These are phyloP conservation scores for Aspergillus sp. DNA, from an alignment of 2,329 filamentous ascomycete genomes.

Conservation along the genomic window DNA sequence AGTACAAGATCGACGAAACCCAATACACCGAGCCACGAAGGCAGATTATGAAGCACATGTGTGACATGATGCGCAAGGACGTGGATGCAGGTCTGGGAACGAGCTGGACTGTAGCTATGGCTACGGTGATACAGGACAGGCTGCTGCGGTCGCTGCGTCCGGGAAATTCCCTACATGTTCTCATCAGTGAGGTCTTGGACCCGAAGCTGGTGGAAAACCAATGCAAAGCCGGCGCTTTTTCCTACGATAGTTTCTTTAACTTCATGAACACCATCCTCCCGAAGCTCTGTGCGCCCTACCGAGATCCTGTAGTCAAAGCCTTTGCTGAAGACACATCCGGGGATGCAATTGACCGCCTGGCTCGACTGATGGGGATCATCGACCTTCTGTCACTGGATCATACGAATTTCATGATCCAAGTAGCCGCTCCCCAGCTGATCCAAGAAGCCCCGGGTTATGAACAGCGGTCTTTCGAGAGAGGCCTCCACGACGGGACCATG, in stretches of 20 bases:
- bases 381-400: conserved; percentile 63
- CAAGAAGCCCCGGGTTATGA: conserved; percentile 62
- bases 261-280: conserved; percentile 63
- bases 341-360: conserved; percentile 62
- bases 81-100: conserved; percentile 55
- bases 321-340: conserved; percentile 51
- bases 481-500: conserved; percentile 51
- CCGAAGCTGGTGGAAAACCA: conserved; percentile 57
- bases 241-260: conserved; percentile 61
- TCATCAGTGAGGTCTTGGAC: conserved; percentile 61
- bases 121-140: conserved; percentile 62
- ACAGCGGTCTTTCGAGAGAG: conserved; percentile 55
- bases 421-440: conserved; percentile 59
- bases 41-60: conserved; percentile 58
- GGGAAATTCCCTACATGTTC: conserved; percentile 59
- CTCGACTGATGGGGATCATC: conserved; percentile 61
- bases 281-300: conserved; percentile 63
- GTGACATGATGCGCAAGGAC: conserved; percentile 56
- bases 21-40: conserved; percentile 51
- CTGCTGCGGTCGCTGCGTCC: conserved; percentile 58
- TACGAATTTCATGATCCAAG: conserved; percentile 63
- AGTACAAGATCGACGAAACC: conserved; percentile 57
- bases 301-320: conserved; percentile 57
- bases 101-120: conserved; percentile 63
- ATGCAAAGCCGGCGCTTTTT: conserved; percentile 59